These are phyloP conservation scores for Borovskyia barvae DNA, from an alignment of 208 protist species.

Conservation along the genomic window DNA sequence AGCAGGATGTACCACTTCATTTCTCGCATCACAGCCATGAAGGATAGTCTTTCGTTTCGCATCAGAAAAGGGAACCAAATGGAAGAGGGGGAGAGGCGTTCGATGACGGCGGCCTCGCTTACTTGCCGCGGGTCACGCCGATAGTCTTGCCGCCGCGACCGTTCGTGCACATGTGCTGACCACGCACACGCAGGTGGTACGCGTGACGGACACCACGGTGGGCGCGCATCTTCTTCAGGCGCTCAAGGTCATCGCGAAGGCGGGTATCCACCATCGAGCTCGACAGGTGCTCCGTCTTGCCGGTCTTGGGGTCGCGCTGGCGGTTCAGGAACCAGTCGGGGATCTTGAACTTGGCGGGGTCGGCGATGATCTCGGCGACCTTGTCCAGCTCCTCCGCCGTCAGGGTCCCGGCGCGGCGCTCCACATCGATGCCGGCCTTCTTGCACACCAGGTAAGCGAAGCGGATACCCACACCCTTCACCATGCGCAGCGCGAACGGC, in stretches of 20 bases:
- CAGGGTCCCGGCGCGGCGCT: constrained; percentile 95
- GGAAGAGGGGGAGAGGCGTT: too few relatives aligned
- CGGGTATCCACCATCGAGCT: constrained; percentile 97
- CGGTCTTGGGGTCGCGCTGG: constrained; percentile 98
- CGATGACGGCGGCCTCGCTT: too few relatives aligned
- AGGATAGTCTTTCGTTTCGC: too few relatives aligned
- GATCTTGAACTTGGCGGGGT: constrained; percentile 99
- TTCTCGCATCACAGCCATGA: too few relatives aligned
- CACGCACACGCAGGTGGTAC: constrained; percentile 98
- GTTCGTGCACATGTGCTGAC: constrained; percentile 99
- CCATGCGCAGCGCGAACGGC: constrained; percentile 96
- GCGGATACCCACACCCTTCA: constrained; percentile 99
- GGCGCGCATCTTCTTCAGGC: constrained; percentile 98
- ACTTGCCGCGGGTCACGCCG: constrained; percentile 80
- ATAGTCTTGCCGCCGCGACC: constrained; percentile 95
- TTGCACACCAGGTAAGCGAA: constrained; percentile 99
- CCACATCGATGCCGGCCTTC: constrained; percentile 98
- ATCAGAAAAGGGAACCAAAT: too few relatives aligned
- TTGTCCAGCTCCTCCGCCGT: constrained; percentile 96
- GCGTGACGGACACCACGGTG: constrained; percentile 99
- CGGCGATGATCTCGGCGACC: constrained; percentile 97
- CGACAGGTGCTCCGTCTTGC: constrained; percentile 97
- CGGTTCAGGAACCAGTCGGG: constrained; percentile 99
- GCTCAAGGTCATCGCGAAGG: constrained; percentile 99
- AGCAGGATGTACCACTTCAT: too few relatives aligned